These are phyloP conservation scores for Vanrija sp. DNA, from an alignment of 1,284 basidiomycete species.

Conservation along the genomic window DNA sequence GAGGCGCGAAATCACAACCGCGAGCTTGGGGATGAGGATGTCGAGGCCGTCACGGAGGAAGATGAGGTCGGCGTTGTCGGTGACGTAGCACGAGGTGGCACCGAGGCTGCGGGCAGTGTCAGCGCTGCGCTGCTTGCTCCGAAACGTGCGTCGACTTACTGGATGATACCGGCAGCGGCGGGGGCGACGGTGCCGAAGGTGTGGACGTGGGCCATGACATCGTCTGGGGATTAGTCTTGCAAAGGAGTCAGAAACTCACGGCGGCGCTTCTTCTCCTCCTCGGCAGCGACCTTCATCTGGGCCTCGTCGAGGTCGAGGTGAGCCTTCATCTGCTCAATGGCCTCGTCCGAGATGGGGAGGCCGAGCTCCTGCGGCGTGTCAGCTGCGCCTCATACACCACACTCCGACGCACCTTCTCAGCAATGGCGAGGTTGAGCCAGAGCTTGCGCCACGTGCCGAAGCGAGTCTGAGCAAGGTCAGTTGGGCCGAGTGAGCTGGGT, in stretches of 20 bases:
- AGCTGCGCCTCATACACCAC: neutral
- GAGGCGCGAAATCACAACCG: conserved; percentile 83
- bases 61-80: conserved; percentile 97
- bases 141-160: conserved; percentile 55
- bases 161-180: conserved; percentile 94
- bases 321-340: conserved; percentile 87
- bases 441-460: conserved; percentile 96
- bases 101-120: conserved; percentile 63
- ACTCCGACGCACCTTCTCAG: conserved; percentile 63
- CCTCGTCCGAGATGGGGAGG: conserved; percentile 80
- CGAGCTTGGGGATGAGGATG: conserved; percentile 80
- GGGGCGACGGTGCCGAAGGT: conserved; percentile 93
- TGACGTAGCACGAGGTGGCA: conserved; percentile 97
- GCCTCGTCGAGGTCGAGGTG: conserved; percentile 85
- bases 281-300: conserved; percentile 87
- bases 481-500: neutral
- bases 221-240: conserved; percentile 53
- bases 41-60: conserved; percentile 86
- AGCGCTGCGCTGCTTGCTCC: neutral
- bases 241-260: conserved; percentile 46
- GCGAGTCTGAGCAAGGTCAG: conserved; percentile 62
- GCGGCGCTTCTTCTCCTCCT: conserved; percentile 94
- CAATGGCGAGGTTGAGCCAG: conserved; percentile 94
- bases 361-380: conserved; percentile 63
- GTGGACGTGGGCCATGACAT: conserved; percentile 99